A percentile compares a stretch with the other conserved stretches of the same genome.
phyloP scores from a whole-genome alignment of 352 stramenopile genomes.

The Phytophthora citricola region DNA sequence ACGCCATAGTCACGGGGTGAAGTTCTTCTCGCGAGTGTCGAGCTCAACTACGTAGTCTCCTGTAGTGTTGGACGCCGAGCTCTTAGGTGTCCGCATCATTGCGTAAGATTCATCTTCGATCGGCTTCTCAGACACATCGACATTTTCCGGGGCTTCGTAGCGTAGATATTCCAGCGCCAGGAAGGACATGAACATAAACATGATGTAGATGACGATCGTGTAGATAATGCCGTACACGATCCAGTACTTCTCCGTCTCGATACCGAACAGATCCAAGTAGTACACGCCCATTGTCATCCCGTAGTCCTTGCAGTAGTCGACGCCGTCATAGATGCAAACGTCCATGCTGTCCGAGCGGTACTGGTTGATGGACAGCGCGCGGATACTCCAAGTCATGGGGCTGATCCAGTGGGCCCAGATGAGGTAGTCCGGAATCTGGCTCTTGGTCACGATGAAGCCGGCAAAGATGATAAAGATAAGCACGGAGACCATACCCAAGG shows the following conservation, averaged over 20 bases:
- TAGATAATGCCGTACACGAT: slow-evolving; percentile 42
- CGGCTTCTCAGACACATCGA: slow-evolving; percentile 31
- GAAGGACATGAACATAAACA: slow-evolving; percentile 43
- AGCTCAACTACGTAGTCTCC: neutral
- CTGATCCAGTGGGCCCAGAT: too few species aligned
- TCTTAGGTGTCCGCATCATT: slow-evolving; percentile 22
- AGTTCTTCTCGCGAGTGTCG: slow-evolving; percentile 25
- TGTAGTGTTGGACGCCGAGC: neutral
- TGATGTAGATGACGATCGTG: slow-evolving; percentile 28
- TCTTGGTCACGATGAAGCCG: too few species aligned
- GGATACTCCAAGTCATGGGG: too few species aligned
- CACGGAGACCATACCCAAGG: too few species aligned
- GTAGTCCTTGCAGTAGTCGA: neutral
- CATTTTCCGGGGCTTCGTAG: slow-evolving; percentile 30
- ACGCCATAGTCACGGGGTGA: slow-evolving; percentile 41
- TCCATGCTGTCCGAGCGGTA: too few species aligned
- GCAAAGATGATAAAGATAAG: too few species aligned
- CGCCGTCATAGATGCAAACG: too few species aligned
- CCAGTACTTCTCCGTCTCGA: slow-evolving; percentile 51
- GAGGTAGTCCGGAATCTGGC: too few species aligned
- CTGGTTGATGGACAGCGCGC: too few species aligned
- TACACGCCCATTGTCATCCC: slow-evolving; percentile 44
- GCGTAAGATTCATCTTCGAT: slow-evolving; percentile 21
- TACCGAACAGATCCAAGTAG: slow-evolving; percentile 48
- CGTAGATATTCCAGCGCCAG: slow-evolving; percentile 35